Conservation (phyloP, 352 stramenopile genomes). For the Plasmopara halstedii region DNA sequence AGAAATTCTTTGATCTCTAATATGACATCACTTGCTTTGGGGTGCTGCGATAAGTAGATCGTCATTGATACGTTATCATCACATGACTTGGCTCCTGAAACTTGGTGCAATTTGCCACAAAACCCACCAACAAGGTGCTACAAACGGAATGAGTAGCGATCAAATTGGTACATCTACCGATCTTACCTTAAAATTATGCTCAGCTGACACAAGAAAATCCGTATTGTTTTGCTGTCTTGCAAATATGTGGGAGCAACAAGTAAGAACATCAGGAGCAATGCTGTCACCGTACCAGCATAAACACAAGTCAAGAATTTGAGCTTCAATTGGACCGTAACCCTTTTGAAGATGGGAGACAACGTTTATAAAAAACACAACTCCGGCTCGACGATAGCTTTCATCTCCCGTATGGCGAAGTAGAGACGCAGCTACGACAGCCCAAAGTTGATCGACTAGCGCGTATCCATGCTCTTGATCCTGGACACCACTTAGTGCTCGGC, state of each 20-base stretch:
- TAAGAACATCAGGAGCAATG: constrained; percentile 36
- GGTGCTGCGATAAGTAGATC: constrained; percentile 23
- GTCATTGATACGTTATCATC: constrained; percentile 24
- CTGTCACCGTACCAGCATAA: constrained; percentile 37
- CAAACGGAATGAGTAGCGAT: background rate
- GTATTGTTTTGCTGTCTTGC: constrained; percentile 25
- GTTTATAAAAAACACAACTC: constrained; percentile 47
- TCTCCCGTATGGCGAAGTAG: constrained; percentile 25
- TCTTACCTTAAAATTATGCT: constrained; percentile 25
- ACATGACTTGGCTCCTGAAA: constrained; percentile 7
- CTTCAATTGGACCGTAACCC: constrained; percentile 17
- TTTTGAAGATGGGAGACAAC: constrained; percentile 23
- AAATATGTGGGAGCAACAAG: constrained; percentile 34
- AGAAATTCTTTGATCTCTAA: constrained; percentile 51
- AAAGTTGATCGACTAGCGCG: constrained; percentile 38
- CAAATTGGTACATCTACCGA: background rate
- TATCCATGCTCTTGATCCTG: constrained; percentile 22
- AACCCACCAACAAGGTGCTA: constrained; percentile 33
- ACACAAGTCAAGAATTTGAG: constrained; percentile 32
- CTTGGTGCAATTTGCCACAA: constrained; percentile 38
- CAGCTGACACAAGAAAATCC: constrained; percentile 15
- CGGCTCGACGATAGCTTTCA: constrained; percentile 22
- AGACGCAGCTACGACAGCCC: constrained; percentile 32
- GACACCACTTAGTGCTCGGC: constrained; percentile 45
- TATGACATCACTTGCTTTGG: constrained; percentile 30